Evolutionary conservation across 2,329 filamentous ascomycete species (phyloP).

Genomic region (Colletotrichum caudatum): DNA sequence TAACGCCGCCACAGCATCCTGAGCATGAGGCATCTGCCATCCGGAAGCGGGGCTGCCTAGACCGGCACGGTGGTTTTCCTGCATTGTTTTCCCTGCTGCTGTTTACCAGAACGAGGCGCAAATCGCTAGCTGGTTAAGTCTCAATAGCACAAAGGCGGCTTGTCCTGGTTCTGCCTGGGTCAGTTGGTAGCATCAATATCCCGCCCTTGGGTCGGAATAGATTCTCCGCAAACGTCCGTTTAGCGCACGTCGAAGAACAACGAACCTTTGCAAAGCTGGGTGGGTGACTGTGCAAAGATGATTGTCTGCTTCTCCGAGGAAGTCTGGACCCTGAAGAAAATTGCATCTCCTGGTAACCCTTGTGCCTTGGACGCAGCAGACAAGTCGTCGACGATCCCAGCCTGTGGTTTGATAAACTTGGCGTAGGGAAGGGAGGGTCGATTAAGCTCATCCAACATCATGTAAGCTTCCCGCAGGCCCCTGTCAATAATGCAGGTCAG

Average conservation of each 20-base stretch:
- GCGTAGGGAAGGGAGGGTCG: conserved; percentile 6
- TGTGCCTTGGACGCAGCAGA: not conserved
- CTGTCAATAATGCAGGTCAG: conserved; percentile 17
- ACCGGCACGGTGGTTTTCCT: not conserved
- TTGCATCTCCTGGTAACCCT: too few relatives aligned
- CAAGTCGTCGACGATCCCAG: conserved; percentile 15
- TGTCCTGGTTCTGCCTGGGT: not conserved
- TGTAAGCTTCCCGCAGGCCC: conserved; percentile 15
- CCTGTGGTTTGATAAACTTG: conserved; percentile 8
- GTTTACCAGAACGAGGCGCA: conserved; percentile 4
- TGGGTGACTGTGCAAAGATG: too few relatives aligned
- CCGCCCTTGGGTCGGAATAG: not conserved
- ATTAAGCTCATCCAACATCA: conserved; percentile 35
- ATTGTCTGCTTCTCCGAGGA: not conserved
- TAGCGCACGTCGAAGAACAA: not conserved
- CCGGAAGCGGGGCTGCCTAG: conserved; percentile 18
- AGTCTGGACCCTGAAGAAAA: not conserved
- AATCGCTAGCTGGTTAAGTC: conserved; percentile 6
- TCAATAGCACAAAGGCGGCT: conserved; percentile 21
- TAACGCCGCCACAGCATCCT: conserved; percentile 1
- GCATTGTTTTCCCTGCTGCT: not conserved
- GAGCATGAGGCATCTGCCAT: conserved; percentile 9
- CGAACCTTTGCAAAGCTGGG: not conserved
- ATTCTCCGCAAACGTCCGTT: conserved; percentile 32
- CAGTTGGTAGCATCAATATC: conserved; percentile 27